Percentiles rank a stretch among this genome's conserved stretches.
Conservation (phyloP, 306 rosid genomes). For the Medicago ruthenica region DNA sequence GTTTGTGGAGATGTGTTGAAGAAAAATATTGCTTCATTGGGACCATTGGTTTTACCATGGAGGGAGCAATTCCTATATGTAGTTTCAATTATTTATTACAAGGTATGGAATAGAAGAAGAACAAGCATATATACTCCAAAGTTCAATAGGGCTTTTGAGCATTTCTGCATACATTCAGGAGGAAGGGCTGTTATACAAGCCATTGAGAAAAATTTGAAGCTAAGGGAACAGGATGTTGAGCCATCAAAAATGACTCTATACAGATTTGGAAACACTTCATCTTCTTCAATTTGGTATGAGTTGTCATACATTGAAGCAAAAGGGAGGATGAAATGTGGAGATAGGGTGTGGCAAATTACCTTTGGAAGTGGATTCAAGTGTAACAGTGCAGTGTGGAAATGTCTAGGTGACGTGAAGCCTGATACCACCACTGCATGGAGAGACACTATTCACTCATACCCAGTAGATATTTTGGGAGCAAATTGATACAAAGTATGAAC, state of each 20-base stretch:
- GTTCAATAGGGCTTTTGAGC: constrained; percentile 61
- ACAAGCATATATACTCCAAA: constrained; percentile 51
- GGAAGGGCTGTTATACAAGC: constrained; percentile 61
- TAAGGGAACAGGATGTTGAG: constrained; percentile 53
- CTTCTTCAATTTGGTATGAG: constrained; percentile 73
- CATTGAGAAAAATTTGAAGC: constrained; percentile 48
- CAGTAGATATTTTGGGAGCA: constrained; percentile 45
- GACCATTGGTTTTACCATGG: constrained; percentile 62
- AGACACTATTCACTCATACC: constrained; percentile 54
- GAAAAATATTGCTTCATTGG: constrained; percentile 55
- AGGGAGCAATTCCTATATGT: constrained; percentile 53
- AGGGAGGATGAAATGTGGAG: constrained; percentile 61
- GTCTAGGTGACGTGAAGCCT: constrained; percentile 43
- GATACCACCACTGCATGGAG: constrained; percentile 57
- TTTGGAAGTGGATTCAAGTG: constrained; percentile 75
- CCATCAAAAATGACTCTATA: constrained; percentile 64
- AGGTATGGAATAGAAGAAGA: constrained; percentile 40
- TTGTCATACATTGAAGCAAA: constrained; percentile 68
- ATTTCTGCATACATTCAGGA: constrained; percentile 72
- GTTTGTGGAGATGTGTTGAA: constrained; percentile 62
- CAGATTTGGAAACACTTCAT: constrained; percentile 67
- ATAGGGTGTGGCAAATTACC: constrained; percentile 73
- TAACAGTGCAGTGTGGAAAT: constrained; percentile 64
- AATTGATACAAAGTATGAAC: constrained; percentile 21
- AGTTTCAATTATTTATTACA: constrained; percentile 42